A percentile compares a stretch with the other conserved stretches of the same genome.
These are phyloP conservation scores for Hebeloma cylindrosporum DNA, from an alignment of 768 basidiomycete genomes.

Conservation along the genomic window DNA sequence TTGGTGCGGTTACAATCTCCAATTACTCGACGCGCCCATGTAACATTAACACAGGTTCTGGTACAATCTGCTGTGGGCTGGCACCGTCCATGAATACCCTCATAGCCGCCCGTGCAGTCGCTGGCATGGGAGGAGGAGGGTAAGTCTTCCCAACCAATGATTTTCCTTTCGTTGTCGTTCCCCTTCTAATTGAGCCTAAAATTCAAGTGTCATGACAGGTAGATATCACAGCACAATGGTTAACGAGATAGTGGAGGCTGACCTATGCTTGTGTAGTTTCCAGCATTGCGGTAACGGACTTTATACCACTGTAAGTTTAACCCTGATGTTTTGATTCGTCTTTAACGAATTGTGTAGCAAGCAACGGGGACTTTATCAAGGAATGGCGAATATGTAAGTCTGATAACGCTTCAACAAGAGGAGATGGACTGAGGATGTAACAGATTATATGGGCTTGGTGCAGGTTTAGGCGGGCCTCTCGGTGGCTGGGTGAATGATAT, in stretches of 20 bases:
- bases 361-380: constrained; percentile 89
- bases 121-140: constrained; percentile 93
- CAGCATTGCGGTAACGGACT: constrained; percentile 82
- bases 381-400: constrained; percentile 82
- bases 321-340: constrained; percentile 5
- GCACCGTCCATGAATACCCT: constrained; percentile 84
- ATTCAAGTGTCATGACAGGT: constrained; percentile 82
- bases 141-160: constrained; percentile 39
- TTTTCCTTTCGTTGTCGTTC: constrained; percentile 19
- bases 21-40: constrained; percentile 6
- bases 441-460: constrained; percentile 83
- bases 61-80: constrained; percentile 83
- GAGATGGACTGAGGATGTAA: neutral
- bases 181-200: constrained; percentile 26
- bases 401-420: neutral
- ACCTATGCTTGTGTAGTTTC: constrained; percentile 52
- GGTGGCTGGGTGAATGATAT: constrained; percentile 85
- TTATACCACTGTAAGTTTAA: constrained; percentile 75
- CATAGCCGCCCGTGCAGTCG: constrained; percentile 79
- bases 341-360: constrained; percentile 46
- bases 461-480: constrained; percentile 75
- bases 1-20: constrained; percentile 51
- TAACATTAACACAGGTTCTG: constrained; percentile 53
- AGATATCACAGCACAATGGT: constrained; percentile 21
- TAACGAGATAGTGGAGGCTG: constrained; percentile 19